Base-by-base conservation (phyloP, 129 eudicot genomes). In the Dittrichia graveolens region DNA sequence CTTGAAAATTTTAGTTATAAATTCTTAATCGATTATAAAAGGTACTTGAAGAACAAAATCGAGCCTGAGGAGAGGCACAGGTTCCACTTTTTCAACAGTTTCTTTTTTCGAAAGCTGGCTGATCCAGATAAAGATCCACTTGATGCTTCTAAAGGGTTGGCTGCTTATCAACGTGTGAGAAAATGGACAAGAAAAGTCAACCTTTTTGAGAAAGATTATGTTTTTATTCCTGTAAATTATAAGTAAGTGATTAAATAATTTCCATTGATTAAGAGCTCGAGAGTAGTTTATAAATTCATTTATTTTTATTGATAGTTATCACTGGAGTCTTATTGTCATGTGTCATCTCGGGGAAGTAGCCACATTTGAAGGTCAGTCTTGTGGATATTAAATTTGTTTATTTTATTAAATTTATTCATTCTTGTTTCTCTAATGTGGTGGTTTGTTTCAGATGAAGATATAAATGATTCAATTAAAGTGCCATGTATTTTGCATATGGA, bases 401-500 rank as follows among this genome's bases (percentile, higher is more conserved):
- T 24, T 24, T 24, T 24, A 24, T 24, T 24, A 24, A 24, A 24
- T 24, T 24, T 0, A 24, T 24, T 61, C 7, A 74, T 24, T 77
- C 31, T 39, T 41, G 45, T 45, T 60, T 35, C 5, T 66, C 68
- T 59, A 54, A 62, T 55, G 46, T 52, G 37, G 39, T 50, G 53
- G 13, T 75, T 50, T 55, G 67, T 38, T 76, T 60, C 77, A 94
- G 99, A 81, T 68, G 89, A 67, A 74, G 87, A 82, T 58, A 65
- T 65, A 35, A 55, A n/a, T 7, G 75, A 79, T 52, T 78, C 83
- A 4, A 64, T 24, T 14, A 90, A 77, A 79, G 84, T 86, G 48
- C 99, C 99, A 7, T 94, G 99, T 74, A 77, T 94, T 78, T 76
- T 94, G 85, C 99, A 94, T 81, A 90, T 94, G 99, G 99, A 94